phyloP scores from a whole-genome alignment of 1,284 basidiomycete species.

The Apiotrichum brassicae region DNA sequence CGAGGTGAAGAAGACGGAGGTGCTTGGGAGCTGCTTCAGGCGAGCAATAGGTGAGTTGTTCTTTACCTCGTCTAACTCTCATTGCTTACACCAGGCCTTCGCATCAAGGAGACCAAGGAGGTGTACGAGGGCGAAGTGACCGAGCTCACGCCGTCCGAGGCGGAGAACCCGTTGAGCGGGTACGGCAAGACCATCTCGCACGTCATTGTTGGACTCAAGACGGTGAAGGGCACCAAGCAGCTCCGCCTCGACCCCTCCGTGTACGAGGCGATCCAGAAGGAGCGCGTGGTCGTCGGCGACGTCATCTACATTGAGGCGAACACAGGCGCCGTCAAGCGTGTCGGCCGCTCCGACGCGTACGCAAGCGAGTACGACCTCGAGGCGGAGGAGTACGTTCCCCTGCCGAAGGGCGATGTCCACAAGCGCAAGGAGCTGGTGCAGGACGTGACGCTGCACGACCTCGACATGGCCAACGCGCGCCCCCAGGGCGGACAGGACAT shows the following conservation, averaged over 20 bases:
- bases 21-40: constrained; percentile 90
- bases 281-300: constrained; percentile 93
- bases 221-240: constrained; percentile 97
- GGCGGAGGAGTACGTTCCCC: constrained; percentile 94
- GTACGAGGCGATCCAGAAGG: constrained; percentile 96
- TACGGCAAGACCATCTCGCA: constrained; percentile 99
- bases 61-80: not conserved
- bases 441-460: constrained; percentile 91
- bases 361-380: constrained; percentile 98
- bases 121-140: constrained; percentile 99
- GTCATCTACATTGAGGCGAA: constrained; percentile 94
- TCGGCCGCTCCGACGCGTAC: constrained; percentile 95
- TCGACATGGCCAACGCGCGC: constrained; percentile 93
- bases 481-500: constrained; percentile 90
- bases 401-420: constrained; percentile 97
- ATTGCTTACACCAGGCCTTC: constrained; percentile 57
- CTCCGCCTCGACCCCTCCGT: constrained; percentile 89
- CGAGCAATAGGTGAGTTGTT: constrained; percentile 78
- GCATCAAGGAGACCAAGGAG: constrained; percentile 98
- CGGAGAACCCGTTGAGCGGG: constrained; percentile 89
- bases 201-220: constrained; percentile 94
- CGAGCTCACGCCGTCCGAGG: constrained; percentile 89
- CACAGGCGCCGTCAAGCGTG: constrained; percentile 95
- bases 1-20: constrained; percentile 99
- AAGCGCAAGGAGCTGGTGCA: constrained; percentile 96